Percentiles rank a stretch among this genome's conserved stretches.
Conservation (phyloP, 495 filamentous ascomycete genomes). For the Daldinia caldariorum region DNA sequence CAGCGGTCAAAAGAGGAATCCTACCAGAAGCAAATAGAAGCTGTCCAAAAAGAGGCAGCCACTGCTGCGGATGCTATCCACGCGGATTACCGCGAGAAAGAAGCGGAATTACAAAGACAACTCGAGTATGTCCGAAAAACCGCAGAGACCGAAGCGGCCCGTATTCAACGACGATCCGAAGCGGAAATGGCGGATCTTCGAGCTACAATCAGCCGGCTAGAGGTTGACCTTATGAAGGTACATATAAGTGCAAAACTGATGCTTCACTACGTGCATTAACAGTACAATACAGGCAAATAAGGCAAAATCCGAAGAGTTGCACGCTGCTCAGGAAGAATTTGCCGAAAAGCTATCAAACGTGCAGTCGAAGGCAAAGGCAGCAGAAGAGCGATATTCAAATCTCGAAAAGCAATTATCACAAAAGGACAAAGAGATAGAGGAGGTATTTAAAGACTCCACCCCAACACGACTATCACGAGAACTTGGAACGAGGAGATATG, state of each 20-base stretch:
- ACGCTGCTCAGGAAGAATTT: constrained; percentile 66
- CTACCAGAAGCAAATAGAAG: constrained; percentile 38
- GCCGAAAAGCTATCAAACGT: constrained; percentile 57
- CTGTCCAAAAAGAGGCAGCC: constrained; percentile 39
- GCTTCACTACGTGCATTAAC: constrained; percentile 14
- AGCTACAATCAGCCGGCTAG: constrained; percentile 65
- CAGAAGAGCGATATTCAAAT: constrained; percentile 35
- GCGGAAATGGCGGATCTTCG: constrained; percentile 71
- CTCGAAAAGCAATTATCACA: constrained; percentile 43
- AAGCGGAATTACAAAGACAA: constrained; percentile 62
- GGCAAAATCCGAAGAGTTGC: constrained; percentile 64
- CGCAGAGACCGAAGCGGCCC: constrained; percentile 54
- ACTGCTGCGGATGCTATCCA: constrained; percentile 35
- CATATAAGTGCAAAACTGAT: constrained; percentile 42
- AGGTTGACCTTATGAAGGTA: constrained; percentile 68
- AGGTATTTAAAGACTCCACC: constrained; percentile 31
- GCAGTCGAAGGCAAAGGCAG: constrained; percentile 50
- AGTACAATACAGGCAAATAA: constrained; percentile 55
- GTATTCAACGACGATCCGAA: constrained; percentile 55
- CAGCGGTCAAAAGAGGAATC: constrained; percentile 41
- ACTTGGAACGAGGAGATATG: constrained; percentile 33
- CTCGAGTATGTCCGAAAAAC: constrained; percentile 52
- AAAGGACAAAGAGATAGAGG: constrained; percentile 42
- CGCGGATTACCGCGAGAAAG: constrained; percentile 55
- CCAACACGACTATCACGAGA: constrained; percentile 12